These are phyloP conservation scores for Globisporangium camurandrum DNA, from an alignment of 352 stramenopile genomes.

Conservation along the genomic window DNA sequence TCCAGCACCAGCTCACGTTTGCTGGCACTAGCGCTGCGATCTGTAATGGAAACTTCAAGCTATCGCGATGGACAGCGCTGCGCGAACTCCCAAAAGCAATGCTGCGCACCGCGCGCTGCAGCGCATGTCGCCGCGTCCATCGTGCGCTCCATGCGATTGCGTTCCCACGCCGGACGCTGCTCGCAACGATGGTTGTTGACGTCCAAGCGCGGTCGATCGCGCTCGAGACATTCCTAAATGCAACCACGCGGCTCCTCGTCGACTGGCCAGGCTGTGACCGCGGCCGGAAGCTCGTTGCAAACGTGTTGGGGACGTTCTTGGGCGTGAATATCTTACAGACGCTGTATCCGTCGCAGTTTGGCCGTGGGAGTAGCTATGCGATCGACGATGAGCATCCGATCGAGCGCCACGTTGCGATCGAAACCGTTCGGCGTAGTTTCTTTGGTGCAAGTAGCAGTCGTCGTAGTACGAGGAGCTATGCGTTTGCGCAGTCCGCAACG, in stretches of 20 bases:
- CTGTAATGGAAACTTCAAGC: slow-evolving; percentile 9
- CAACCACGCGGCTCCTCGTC: slow-evolving; percentile 25
- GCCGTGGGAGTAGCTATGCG: background rate
- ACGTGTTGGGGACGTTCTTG: slow-evolving; percentile 44
- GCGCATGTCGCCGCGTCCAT: slow-evolving; percentile 25
- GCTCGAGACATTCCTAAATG: slow-evolving; percentile 45
- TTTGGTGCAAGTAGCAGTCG: too few relatives aligned
- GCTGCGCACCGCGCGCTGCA: slow-evolving; percentile 24
- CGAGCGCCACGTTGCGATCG: background rate
- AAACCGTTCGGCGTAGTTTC: slow-evolving; percentile 1
- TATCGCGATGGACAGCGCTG: slow-evolving; percentile 8
- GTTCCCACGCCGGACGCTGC: slow-evolving; percentile 51
- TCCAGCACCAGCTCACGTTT: slow-evolving; percentile 9
- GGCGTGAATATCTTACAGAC: slow-evolving; percentile 32
- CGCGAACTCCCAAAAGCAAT: slow-evolving; percentile 10
- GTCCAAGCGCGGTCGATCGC: slow-evolving; percentile 33
- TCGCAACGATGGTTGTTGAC: slow-evolving; percentile 34
- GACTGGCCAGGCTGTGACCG: slow-evolving; percentile 42
- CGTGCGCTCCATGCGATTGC: slow-evolving; percentile 27
- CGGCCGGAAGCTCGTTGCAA: slow-evolving; percentile 30
- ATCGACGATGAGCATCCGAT: background rate
- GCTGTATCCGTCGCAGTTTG: slow-evolving; percentile 10
- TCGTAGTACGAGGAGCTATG: too few relatives aligned
- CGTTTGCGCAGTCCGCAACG: too few relatives aligned
- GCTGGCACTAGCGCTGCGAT: slow-evolving; percentile 2